Percentiles rank a stretch among this genome's conserved stretches.
Evolutionary conservation across 2,329 filamentous ascomycete species (phyloP).

Genomic region (Ustulina deusta): DNA sequence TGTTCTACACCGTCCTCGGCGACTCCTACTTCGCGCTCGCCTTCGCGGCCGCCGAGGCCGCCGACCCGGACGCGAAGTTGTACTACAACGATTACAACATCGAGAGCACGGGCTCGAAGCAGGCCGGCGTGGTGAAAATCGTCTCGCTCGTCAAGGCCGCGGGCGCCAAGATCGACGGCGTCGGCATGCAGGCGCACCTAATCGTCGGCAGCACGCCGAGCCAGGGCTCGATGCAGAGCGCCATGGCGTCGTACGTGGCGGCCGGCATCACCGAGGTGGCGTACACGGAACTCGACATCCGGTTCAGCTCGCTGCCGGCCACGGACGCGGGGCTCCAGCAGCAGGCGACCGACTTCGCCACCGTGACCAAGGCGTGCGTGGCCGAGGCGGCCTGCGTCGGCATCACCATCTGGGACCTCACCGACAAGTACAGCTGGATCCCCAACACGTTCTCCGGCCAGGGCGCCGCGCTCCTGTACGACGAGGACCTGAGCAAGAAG

Average conservation of each 20-base stretch:
- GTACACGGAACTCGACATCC: conserved; percentile 72
- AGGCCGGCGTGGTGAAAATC: conserved; percentile 58
- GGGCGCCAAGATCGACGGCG: conserved; percentile 70
- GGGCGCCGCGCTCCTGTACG: conserved; percentile 55
- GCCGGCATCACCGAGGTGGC: conserved; percentile 66
- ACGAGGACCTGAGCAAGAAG: conserved; percentile 55
- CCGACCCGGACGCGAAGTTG: conserved; percentile 67
- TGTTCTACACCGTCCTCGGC: conserved; percentile 68
- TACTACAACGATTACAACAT: conserved; percentile 71
- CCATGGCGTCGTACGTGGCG: conserved; percentile 63
- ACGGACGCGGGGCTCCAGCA: conserved; percentile 55
- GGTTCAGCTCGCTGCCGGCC: conserved; percentile 61
- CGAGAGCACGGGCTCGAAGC: conserved; percentile 64
- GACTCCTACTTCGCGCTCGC: conserved; percentile 68
- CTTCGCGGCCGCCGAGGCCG: conserved; percentile 66
- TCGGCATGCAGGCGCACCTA: conserved; percentile 72
- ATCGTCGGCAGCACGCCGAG: conserved; percentile 65
- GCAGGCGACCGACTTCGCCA: conserved; percentile 62
- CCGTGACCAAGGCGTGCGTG: conserved; percentile 53
- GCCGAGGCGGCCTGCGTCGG: conserved; percentile 55
- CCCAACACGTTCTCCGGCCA: conserved; percentile 53
- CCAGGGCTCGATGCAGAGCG: conserved; percentile 57
- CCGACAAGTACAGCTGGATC: conserved; percentile 58
- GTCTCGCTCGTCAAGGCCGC: conserved; percentile 60
- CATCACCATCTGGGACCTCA: conserved; percentile 58